These are phyloP conservation scores for Coemansia sp. DNA, from an alignment of 192 early-diverging fungal species.

Conservation along the genomic window DNA sequence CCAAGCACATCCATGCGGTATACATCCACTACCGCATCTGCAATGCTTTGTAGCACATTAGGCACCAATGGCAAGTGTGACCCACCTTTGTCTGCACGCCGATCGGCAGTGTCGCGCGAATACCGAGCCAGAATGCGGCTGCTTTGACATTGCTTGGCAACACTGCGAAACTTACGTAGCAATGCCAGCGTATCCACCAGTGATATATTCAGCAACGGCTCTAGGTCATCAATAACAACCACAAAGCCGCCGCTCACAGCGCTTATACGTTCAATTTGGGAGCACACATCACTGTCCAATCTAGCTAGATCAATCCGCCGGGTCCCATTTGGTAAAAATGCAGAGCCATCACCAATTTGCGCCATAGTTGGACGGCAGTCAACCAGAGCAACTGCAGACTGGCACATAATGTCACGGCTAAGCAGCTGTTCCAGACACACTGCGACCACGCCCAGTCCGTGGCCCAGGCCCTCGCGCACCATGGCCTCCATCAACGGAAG, in stretches of 20 bases:
- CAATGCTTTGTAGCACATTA: slow-evolving; percentile 15
- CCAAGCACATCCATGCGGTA: slow-evolving; percentile 26
- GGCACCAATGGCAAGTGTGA: not conserved
- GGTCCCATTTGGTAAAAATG: not conserved
- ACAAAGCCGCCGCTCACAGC: not conserved
- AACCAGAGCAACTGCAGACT: slow-evolving; percentile 3
- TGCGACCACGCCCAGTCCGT: slow-evolving; percentile 20
- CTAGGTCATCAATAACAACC: slow-evolving; percentile 34
- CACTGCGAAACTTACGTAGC: slow-evolving; percentile 25
- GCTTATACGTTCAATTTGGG: not conserved
- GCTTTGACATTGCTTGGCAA: not conserved
- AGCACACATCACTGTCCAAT: not conserved
- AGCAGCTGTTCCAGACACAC: slow-evolving; percentile 27
- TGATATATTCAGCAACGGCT: slow-evolving; percentile 31
- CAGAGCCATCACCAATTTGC: not conserved
- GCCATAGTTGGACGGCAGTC: slow-evolving; percentile 18
- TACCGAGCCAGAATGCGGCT: slow-evolving; percentile 35
- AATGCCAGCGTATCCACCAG: slow-evolving; percentile 21
- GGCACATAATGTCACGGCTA: slow-evolving; percentile 28
- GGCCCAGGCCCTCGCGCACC: slow-evolving; percentile 29
- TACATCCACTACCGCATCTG: slow-evolving; percentile 42
- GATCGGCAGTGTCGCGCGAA: slow-evolving; percentile 25
- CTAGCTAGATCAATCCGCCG: slow-evolving; percentile 1
- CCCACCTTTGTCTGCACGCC: not conserved
- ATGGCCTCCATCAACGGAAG: slow-evolving; percentile 45